A percentile compares a stretch with the other conserved stretches of the same genome.
These are phyloP conservation scores for Saccharomycopsis sp. DNA, from an alignment of 805 yeast genomes.

Conservation along the genomic window DNA sequence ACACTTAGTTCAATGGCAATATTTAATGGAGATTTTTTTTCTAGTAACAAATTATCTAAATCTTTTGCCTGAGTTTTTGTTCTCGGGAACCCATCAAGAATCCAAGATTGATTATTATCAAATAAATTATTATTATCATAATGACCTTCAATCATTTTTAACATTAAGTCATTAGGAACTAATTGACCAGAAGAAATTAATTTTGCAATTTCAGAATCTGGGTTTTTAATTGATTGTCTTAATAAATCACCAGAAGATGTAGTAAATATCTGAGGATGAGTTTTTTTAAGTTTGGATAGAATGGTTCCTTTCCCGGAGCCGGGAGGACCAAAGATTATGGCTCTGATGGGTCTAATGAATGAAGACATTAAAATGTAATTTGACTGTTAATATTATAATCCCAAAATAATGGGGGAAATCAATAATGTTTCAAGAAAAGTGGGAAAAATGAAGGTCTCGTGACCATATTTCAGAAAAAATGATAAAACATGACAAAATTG, in stretches of 20 bases:
- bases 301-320: conserved; percentile 95
- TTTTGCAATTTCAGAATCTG: conserved; percentile 48
- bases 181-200: conserved; percentile 55
- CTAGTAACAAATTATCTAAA: conserved; percentile 36
- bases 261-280: conserved; percentile 39
- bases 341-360: conserved; percentile 38
- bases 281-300: conserved; percentile 50
- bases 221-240: conserved; percentile 52
- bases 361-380: not conserved
- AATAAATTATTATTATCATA: conserved; percentile 35
- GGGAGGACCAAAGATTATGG: conserved; percentile 83
- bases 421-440: no score
- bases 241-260: conserved; percentile 81
- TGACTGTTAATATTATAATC: no score
- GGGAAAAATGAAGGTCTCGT: no score
- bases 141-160: conserved; percentile 42
- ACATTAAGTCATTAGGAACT: conserved; percentile 66
- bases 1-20: conserved; percentile 81
- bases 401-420: no score
- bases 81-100: conserved; percentile 90
- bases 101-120: conserved; percentile 42
- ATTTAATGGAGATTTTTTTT: conserved; percentile 38
- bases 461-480: no score
- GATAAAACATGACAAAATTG: no score
- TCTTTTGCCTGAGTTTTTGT: conserved; percentile 61